phyloP scores from a whole-genome alignment of 768 basidiomycete species.

The Lactarius vividus region DNA sequence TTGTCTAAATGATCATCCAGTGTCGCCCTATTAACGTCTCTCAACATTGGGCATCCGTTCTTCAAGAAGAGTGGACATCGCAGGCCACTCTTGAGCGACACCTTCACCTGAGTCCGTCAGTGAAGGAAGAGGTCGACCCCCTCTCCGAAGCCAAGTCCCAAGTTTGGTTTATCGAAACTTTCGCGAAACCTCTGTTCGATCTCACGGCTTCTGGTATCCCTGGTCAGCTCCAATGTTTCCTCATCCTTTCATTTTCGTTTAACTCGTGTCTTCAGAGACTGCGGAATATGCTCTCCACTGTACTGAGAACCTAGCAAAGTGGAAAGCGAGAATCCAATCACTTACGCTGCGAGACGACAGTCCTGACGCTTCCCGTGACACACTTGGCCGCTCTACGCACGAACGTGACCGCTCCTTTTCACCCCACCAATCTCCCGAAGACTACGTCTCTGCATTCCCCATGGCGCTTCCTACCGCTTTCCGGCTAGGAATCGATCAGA shows the following conservation, averaged over 20 bases:
- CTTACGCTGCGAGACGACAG: conserved; percentile 33
- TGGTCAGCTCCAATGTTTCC: conserved; percentile 45
- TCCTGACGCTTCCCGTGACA: not conserved
- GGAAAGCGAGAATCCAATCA: conserved; percentile 54
- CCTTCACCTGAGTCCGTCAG: conserved; percentile 62
- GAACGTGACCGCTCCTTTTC: conserved; percentile 27
- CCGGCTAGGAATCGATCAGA: conserved; percentile 31
- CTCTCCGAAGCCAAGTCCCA: conserved; percentile 77
- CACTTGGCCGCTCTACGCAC: conserved; percentile 21
- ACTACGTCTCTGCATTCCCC: conserved; percentile 54
- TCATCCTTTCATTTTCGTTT: not conserved
- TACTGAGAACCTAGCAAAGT: conserved; percentile 62
- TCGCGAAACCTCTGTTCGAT: conserved; percentile 81
- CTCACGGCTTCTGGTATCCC: conserved; percentile 71
- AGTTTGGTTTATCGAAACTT: conserved; percentile 82
- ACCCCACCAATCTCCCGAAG: conserved; percentile 38
- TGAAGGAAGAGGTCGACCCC: conserved; percentile 47
- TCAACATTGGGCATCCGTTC: conserved; percentile 86
- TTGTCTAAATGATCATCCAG: conserved; percentile 40
- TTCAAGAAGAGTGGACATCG: conserved; percentile 87
- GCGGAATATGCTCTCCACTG: conserved; percentile 64
- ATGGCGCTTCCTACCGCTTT: conserved; percentile 51
- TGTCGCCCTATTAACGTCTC: conserved; percentile 91
- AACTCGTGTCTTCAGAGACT: conserved; percentile 50
- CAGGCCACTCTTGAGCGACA: conserved; percentile 86